Percentiles rank a stretch among this genome's conserved stretches.
Evolutionary conservation across 2,329 filamentous ascomycete genomes (phyloP).

Genomic region (Eutypa lata): DNA sequence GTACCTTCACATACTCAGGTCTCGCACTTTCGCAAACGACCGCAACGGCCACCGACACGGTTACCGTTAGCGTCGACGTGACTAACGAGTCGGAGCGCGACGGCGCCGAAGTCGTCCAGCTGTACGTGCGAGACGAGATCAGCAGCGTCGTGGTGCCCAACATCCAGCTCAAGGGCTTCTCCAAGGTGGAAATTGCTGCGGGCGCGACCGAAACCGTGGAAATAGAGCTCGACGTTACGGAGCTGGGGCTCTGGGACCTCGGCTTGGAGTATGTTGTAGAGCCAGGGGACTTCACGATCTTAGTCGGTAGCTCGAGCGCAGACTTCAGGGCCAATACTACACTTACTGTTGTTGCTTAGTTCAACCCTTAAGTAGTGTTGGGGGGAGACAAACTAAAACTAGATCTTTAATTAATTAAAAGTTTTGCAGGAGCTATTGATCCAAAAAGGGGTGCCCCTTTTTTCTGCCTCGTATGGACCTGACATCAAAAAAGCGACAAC

Average conservation of each 20-base stretch:
- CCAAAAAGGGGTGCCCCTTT: neutral
- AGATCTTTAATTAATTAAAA: no score
- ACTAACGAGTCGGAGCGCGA: slow-evolving; percentile 56
- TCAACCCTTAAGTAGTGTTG: no score
- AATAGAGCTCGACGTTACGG: slow-evolving; percentile 45
- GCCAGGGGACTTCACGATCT: slow-evolving; percentile 62
- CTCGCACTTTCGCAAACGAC: slow-evolving; percentile 47
- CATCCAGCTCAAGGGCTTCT: slow-evolving; percentile 62
- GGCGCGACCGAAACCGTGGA: slow-evolving; percentile 53
- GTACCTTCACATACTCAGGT: slow-evolving; percentile 58
- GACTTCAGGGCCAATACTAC: slow-evolving; percentile 55
- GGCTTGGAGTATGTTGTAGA: slow-evolving; percentile 72
- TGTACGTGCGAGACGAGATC: slow-evolving; percentile 63
- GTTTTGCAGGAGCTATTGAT: no score
- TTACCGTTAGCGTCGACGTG: slow-evolving; percentile 60
- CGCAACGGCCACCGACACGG: slow-evolving; percentile 45
- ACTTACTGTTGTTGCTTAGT: slow-evolving; percentile 42
- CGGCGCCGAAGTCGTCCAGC: slow-evolving; percentile 65
- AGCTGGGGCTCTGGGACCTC: slow-evolving; percentile 54
- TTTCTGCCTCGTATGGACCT: no score
- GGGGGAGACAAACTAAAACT: no score
- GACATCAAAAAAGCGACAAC: no score
- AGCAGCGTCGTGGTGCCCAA: slow-evolving; percentile 63
- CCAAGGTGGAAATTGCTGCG: slow-evolving; percentile 59
- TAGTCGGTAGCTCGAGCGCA: slow-evolving; percentile 58